Conservation (phyloP, 2,329 filamentous ascomycete genomes). For the Cadophora gregata region DNA sequence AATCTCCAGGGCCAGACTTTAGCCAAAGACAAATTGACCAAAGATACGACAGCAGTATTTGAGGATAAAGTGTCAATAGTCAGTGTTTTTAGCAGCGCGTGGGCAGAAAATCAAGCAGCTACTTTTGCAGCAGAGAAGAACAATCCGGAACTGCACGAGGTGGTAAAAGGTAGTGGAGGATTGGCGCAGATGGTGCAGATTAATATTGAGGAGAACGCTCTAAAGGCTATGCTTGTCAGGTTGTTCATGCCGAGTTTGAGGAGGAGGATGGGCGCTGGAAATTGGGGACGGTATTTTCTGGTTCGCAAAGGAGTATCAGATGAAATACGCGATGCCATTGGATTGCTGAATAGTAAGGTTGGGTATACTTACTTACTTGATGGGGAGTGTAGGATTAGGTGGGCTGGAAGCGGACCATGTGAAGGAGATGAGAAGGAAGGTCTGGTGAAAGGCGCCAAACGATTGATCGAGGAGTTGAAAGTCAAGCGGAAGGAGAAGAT, state of each 20-base stretch:
- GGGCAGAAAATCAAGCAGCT: constrained; percentile 82
- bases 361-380: constrained; percentile 89
- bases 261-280: constrained; percentile 54
- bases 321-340: constrained; percentile 66
- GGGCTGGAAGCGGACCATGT: constrained; percentile 83
- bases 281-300: constrained; percentile 67
- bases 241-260: constrained; percentile 62
- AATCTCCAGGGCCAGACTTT: constrained; percentile 86
- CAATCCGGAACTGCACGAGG: constrained; percentile 73
- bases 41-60: constrained; percentile 78
- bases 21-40: constrained; percentile 56
- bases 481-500: constrained; percentile 43
- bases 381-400: constrained; percentile 84
- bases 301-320: constrained; percentile 64
- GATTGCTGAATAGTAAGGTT: constrained; percentile 85
- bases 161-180: constrained; percentile 60
- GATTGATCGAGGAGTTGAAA: constrained; percentile 63
- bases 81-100: constrained; percentile 79
- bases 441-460: constrained; percentile 67
- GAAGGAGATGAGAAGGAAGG: constrained; percentile 70
- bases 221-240: constrained; percentile 66
- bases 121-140: constrained; percentile 69
- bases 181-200: constrained; percentile 80
- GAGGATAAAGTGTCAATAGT: constrained; percentile 78
- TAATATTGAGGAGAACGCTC: constrained; percentile 82